Percentiles rank a stretch among this genome's conserved stretches.
These are phyloP conservation scores for Colletotrichum aenigma DNA, from an alignment of 2,329 filamentous ascomycete species.

Conservation along the genomic window DNA sequence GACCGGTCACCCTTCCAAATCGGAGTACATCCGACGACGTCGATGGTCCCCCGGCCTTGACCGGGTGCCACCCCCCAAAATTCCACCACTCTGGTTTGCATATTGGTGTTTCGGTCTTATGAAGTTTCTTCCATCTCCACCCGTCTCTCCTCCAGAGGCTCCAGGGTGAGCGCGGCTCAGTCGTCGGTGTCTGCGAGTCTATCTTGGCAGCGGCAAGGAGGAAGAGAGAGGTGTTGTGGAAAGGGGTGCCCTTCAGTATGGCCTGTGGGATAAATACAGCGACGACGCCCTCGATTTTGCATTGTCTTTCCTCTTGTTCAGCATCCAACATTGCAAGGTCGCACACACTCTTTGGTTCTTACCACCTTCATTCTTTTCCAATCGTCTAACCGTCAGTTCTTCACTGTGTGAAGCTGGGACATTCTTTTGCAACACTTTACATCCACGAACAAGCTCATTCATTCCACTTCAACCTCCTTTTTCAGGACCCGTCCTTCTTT, in stretches of 20 bases:
- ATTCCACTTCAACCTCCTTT: background rate
- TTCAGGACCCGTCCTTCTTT: background rate
- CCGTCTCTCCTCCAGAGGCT: background rate
- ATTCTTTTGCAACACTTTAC: slow-evolving; percentile 19
- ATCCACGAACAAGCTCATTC: slow-evolving; percentile 8
- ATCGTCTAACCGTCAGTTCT: slow-evolving; percentile 14
- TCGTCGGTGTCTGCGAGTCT: background rate
- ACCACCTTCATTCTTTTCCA: slow-evolving; percentile 19
- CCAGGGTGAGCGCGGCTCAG: background rate
- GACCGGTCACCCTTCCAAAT: slow-evolving; percentile 11
- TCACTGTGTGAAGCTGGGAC: slow-evolving; percentile 23
- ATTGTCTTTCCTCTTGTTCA: background rate
- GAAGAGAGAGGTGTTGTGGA: background rate
- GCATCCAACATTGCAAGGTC: slow-evolving; percentile 18
- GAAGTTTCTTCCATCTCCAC: slow-evolving; percentile 2
- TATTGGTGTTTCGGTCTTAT: slow-evolving; percentile 15
- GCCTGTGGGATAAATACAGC: slow-evolving; percentile 3
- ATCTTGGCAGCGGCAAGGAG: background rate
- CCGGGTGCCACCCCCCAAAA: slow-evolving; percentile 4
- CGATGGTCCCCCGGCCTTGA: slow-evolving; percentile 1
- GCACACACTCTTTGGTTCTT: slow-evolving; percentile 17
- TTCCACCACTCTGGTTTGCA: slow-evolving; percentile 11
- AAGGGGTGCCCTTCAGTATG: background rate
- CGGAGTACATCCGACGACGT: slow-evolving; percentile 4
- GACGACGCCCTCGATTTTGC: background rate